Evolutionary conservation across 2,329 filamentous ascomycete species (phyloP).

Genomic region (Fusarium burgessii): DNA sequence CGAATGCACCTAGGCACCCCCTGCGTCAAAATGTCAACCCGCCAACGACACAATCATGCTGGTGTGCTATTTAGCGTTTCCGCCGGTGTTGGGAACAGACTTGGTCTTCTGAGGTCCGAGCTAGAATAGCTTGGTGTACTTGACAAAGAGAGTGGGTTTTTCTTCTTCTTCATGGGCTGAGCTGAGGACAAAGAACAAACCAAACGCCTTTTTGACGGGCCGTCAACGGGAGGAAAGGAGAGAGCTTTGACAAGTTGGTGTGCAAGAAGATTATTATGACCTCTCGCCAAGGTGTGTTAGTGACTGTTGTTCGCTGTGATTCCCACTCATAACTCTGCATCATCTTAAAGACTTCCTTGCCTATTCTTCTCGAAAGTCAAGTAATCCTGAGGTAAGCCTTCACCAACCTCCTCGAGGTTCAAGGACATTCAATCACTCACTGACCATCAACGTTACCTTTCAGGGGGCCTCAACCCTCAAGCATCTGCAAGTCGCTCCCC

Average conservation of each 20-base stretch:
- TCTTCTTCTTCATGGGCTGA: constrained; percentile 3
- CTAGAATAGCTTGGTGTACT: constrained; percentile 18
- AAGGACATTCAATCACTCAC: not conserved
- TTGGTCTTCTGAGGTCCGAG: constrained; percentile 8
- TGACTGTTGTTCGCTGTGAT: not conserved
- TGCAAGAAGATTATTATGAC: constrained; percentile 8
- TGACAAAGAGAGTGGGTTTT: not conserved
- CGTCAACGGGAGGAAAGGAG: constrained; percentile 27
- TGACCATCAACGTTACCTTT: constrained; percentile 16
- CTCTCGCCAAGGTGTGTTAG: not conserved
- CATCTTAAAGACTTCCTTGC: not conserved
- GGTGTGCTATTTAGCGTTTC: constrained; percentile 33
- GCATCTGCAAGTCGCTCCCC: constrained; percentile 21
- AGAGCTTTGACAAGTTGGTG: constrained; percentile 23
- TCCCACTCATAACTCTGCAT: not conserved
- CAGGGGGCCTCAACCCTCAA: constrained; percentile 27
- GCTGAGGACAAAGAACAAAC: constrained; percentile 23
- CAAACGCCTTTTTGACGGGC: constrained; percentile 17
- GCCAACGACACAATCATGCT: constrained; percentile 38
- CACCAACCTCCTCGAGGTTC: constrained; percentile 8
- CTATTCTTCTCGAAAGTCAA: constrained; percentile 9
- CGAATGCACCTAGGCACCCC: constrained; percentile 32
- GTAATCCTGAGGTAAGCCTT: constrained; percentile 8
- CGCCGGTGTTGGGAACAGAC: constrained; percentile 20
- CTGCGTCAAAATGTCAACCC: constrained; percentile 46